Conservation (phyloP, 1,139 yeast genomes). For the Nematodospora anomalae region DNA sequence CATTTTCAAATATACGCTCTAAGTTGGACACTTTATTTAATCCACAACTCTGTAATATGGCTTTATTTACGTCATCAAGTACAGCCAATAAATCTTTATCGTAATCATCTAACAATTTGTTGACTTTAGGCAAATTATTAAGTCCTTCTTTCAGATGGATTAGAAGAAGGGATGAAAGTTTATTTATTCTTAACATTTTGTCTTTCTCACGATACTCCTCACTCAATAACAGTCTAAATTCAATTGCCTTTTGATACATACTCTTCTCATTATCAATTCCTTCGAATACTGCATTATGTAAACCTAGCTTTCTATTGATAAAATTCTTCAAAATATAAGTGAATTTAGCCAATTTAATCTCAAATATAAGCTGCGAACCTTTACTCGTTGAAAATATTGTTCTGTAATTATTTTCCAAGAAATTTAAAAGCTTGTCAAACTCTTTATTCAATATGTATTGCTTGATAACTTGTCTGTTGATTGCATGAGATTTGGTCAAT, state of each 20-base stretch:
- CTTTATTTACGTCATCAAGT: constrained; percentile 27
- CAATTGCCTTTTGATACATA: constrained; percentile 24
- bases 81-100: constrained; percentile 21
- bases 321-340: constrained; percentile 29
- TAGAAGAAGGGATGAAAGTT: constrained; percentile 31
- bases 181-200: constrained; percentile 20
- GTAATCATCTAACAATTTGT: constrained; percentile 23
- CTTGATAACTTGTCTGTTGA: constrained; percentile 53
- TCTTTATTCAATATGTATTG: constrained; percentile 45
- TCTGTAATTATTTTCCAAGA: constrained; percentile 47
- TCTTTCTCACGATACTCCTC: constrained; percentile 19
- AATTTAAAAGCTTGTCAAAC: constrained; percentile 47
- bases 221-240: constrained; percentile 49
- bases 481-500: constrained; percentile 36
- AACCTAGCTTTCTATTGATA: constrained; percentile 21
- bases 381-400: constrained; percentile 33
- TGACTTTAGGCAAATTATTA: constrained; percentile 25
- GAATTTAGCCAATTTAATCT: constrained; percentile 53
- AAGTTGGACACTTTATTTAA: constrained; percentile 30
- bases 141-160: constrained; percentile 25
- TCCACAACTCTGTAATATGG: constrained; percentile 30
- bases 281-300: constrained; percentile 16
- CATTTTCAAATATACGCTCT: constrained; percentile 34
- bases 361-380: constrained; percentile 49
- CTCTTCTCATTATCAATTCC: constrained; percentile 15